phyloP scores from a whole-genome alignment of 192 early-diverging fungal genomes.

The Coemansia sp. region DNA sequence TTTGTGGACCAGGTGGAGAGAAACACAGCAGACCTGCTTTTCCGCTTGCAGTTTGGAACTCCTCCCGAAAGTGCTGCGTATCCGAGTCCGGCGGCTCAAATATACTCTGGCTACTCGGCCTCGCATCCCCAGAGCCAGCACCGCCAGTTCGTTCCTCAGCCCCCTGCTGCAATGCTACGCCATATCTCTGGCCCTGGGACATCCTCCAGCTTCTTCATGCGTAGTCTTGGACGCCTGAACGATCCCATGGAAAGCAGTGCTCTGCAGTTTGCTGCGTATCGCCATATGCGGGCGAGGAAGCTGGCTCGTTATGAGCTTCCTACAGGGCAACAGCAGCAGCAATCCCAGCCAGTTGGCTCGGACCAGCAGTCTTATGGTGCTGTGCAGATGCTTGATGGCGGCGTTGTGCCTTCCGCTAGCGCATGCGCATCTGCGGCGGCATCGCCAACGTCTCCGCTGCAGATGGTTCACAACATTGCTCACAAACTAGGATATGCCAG shows the following conservation, averaged over 20 bases:
- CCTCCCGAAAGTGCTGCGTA: slow-evolving; percentile 2
- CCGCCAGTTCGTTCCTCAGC: slow-evolving; percentile 6
- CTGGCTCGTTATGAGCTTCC: slow-evolving; percentile 33
- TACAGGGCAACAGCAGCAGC: neutral
- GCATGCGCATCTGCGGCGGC: neutral
- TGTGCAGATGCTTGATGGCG: neutral
- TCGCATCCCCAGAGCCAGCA: neutral
- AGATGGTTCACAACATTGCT: slow-evolving; percentile 13
- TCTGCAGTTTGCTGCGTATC: slow-evolving; percentile 42
- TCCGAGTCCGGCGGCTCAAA: neutral
- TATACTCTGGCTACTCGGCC: slow-evolving; percentile 3
- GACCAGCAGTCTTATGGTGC: neutral
- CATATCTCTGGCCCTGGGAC: slow-evolving; percentile 16
- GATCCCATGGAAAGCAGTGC: slow-evolving; percentile 30
- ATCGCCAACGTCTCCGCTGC: slow-evolving; percentile 15
- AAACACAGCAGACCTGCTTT: slow-evolving; percentile 28
- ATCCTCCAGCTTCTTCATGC: slow-evolving; percentile 10
- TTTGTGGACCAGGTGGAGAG: slow-evolving; percentile 30
- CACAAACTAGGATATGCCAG: neutral
- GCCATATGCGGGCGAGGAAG: slow-evolving; percentile 31
- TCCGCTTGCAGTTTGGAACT: slow-evolving; percentile 17
- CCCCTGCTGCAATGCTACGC: slow-evolving; percentile 17
- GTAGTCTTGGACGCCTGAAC: slow-evolving; percentile 8
- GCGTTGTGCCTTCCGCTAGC: neutral
- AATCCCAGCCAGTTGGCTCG: neutral